phyloP scores from a whole-genome alignment of 805 yeast species.

The Kazachstania bromeliacearum region DNA sequence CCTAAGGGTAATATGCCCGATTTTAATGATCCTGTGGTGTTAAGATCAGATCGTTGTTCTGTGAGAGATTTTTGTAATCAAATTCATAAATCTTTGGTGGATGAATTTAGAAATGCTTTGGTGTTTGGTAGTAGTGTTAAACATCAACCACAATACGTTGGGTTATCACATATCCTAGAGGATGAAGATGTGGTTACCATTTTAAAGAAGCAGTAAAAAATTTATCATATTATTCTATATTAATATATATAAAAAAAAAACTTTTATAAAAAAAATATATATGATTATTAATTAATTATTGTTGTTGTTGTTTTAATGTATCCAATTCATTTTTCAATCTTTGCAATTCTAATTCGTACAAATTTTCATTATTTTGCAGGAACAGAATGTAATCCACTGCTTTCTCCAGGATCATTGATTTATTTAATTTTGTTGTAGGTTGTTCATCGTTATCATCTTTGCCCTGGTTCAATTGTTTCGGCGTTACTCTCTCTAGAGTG shows the following conservation, averaged over 20 bases:
- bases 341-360: conserved; percentile 25
- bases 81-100: conserved; percentile 89
- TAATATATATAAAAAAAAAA: no score
- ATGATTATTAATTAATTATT: no score
- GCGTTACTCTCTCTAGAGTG: conserved; percentile 6
- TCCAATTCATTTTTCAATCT: conserved; percentile 28
- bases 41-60: conserved; percentile 69
- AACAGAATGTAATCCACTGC: conserved; percentile 53
- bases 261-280: no score
- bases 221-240: no score
- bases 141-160: conserved; percentile 96
- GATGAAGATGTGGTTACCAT: conserved; percentile 98
- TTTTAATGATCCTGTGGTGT: conserved; percentile 87
- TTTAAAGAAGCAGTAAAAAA: conserved; percentile 61
- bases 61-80: conserved; percentile 95
- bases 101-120: conserved; percentile 85
- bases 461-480: no score
- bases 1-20: conserved; percentile 95
- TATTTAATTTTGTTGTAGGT: conserved; percentile 40
- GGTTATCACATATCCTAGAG: conserved; percentile 69
- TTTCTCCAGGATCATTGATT: conserved; percentile 57
- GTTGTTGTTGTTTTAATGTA: conserved; percentile 10
- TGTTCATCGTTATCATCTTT: neutral
- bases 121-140: conserved; percentile 92
- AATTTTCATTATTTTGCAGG: conserved; percentile 41